A percentile compares a stretch with the other conserved stretches of the same genome.
These are phyloP conservation scores for Leccinum boreale DNA, from an alignment of 768 basidiomycete species.

Conservation along the genomic window DNA sequence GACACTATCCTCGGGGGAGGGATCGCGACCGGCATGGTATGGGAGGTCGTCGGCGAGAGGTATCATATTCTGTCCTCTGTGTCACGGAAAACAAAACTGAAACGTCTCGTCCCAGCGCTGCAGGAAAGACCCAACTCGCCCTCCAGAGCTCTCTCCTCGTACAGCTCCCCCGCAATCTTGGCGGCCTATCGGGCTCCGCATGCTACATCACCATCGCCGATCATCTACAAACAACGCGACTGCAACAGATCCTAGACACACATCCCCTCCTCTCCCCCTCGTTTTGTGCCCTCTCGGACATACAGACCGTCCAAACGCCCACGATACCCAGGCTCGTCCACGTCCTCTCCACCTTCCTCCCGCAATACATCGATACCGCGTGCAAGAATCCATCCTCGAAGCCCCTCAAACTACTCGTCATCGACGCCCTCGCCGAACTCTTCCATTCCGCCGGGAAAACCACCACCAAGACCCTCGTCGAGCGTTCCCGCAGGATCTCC, in stretches of 20 bases:
- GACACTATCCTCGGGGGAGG: constrained; percentile 79
- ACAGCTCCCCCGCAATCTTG: constrained; percentile 58
- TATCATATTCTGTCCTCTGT: constrained; percentile 28
- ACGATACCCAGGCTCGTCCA: constrained; percentile 53
- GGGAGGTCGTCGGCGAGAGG: constrained; percentile 92
- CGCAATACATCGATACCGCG: constrained; percentile 43
- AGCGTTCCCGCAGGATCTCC: constrained; percentile 69
- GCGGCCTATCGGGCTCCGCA: constrained; percentile 62
- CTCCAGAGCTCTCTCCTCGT: constrained; percentile 79
- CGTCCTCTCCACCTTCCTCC: constrained; percentile 53
- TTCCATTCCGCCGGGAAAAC: constrained; percentile 66
- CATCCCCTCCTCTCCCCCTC: constrained; percentile 46
- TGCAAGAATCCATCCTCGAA: constrained; percentile 33
- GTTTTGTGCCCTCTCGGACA: constrained; percentile 47
- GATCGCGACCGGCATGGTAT: constrained; percentile 72
- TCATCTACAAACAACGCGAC: constrained; percentile 61
- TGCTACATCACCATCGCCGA: constrained; percentile 79
- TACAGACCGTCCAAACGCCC: constrained; percentile 60
- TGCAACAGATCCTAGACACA: constrained; percentile 59
- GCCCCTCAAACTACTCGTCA: constrained; percentile 75
- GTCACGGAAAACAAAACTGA: constrained; percentile 2
- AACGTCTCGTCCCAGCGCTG: constrained; percentile 52
- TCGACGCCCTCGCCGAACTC: constrained; percentile 87
- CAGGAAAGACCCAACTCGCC: constrained; percentile 93
- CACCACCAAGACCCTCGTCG: constrained; percentile 57